phyloP scores from a whole-genome alignment of 257 asterid species.

The Capsicum pubescens region DNA sequence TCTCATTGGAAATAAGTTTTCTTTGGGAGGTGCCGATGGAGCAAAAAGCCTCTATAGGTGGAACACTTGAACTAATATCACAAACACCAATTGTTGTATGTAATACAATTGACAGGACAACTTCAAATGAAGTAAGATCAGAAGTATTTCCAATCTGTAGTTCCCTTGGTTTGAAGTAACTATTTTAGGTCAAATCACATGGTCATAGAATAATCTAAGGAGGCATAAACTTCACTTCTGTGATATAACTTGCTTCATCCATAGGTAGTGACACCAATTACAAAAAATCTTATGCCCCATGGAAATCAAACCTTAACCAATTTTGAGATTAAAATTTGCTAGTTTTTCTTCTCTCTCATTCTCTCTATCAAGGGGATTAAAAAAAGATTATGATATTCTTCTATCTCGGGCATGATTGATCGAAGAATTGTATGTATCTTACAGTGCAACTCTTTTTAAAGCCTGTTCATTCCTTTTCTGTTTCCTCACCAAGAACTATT shows the following conservation, averaged over 20 bases:
- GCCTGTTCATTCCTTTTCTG: background rate
- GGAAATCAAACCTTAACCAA: background rate
- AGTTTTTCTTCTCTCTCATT: background rate
- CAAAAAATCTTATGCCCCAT: background rate
- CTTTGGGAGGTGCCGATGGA: background rate
- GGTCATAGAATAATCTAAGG: background rate
- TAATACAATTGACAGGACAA: constrained; percentile 16
- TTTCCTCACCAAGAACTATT: background rate
- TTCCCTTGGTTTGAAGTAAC: background rate
- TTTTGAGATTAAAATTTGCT: background rate
- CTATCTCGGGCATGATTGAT: background rate
- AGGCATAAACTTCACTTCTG: constrained; percentile 15
- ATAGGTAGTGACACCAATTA: background rate
- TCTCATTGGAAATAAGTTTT: background rate
- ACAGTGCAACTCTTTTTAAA: background rate
- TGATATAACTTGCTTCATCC: background rate
- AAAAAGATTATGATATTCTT: background rate
- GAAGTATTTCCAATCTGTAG: background rate
- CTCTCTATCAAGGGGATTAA: too few relatives aligned
- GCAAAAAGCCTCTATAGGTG: background rate
- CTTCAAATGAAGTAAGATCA: background rate
- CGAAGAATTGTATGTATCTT: background rate
- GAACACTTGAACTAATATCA: constrained; percentile 11
- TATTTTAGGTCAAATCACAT: background rate
- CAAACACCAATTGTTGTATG: background rate